Evolutionary conservation across 2,329 filamentous ascomycete genomes (phyloP).

Genomic region (Trichoderma koningiopsis): DNA sequence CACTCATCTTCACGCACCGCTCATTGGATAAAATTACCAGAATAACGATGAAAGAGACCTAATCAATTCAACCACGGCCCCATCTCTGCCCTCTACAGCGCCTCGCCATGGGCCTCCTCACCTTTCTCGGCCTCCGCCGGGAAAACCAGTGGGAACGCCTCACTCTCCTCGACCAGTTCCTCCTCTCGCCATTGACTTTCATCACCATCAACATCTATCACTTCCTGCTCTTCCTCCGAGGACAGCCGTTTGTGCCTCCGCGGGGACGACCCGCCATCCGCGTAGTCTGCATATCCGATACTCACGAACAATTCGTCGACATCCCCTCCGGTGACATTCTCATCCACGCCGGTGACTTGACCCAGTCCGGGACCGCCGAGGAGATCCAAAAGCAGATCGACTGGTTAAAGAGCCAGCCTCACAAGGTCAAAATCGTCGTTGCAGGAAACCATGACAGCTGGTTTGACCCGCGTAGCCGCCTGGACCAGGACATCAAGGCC

Average conservation of each 20-base stretch:
- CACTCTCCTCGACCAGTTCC: slow-evolving; percentile 62
- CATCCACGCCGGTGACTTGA: slow-evolving; percentile 87
- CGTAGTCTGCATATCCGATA: slow-evolving; percentile 88
- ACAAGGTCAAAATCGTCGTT: slow-evolving; percentile 78
- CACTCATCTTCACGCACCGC: background rate
- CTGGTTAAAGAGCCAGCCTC: slow-evolving; percentile 75
- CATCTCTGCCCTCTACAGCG: background rate
- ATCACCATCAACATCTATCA: slow-evolving; percentile 65
- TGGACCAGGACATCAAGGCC: slow-evolving; percentile 55
- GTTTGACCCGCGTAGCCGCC: slow-evolving; percentile 69
- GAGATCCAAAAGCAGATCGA: slow-evolving; percentile 83
- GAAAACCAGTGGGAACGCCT: slow-evolving; percentile 50
- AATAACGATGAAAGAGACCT: background rate
- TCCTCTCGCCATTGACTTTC: slow-evolving; percentile 69
- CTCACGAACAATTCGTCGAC: slow-evolving; percentile 65
- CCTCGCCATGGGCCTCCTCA: slow-evolving; percentile 48
- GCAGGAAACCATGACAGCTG: slow-evolving; percentile 88
- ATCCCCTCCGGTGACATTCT: slow-evolving; percentile 80
- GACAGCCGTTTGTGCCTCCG: slow-evolving; percentile 62
- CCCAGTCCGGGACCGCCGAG: slow-evolving; percentile 67
- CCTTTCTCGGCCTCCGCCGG: slow-evolving; percentile 51
- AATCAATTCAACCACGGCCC: background rate
- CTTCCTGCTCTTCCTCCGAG: slow-evolving; percentile 67
- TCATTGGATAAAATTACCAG: background rate
- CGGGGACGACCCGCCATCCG: slow-evolving; percentile 61